Base-by-base conservation (phyloP, 495 filamentous ascomycete genomes). In the Aspergillus bridgeri region DNA sequence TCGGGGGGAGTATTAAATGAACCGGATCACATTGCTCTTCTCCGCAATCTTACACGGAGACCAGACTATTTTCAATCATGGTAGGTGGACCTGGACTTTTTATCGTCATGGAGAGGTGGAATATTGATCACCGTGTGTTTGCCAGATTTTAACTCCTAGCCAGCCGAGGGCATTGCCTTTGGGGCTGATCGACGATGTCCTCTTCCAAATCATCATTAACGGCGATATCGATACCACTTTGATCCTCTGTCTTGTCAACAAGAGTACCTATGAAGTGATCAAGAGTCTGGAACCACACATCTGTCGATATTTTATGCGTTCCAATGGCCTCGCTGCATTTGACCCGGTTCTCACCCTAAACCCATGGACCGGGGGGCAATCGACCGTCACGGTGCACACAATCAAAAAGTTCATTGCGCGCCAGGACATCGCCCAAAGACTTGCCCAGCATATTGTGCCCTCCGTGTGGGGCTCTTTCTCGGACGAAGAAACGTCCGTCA, bases 191-290 rank as follows among this genome's bases (percentile, higher is more conserved):
- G 58, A 64, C 42, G 68, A 71, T 58, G 61, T 71, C 17, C 68
- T 71, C 33, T 71, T 71, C 45, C 66, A 69, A 27, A 67, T 71
- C 51, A 66, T 71, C 50, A 67, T 62, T 58, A 56, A 62, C 52
- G 60, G 62, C 13, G 68, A 69, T 56, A 53, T 58, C 18, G 51
- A 48, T 19, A 60, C 58, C 1, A 46, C 67, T 8, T 53, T 65
- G 24, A 61, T 25, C 33, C 64, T 71, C 19, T 67, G 66, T 53
- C 60, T 58, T 8, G 48, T 71, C 9, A 71, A 71, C 54, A 61
- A 57, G 24, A 61, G 62, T 21, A 71, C 68, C 18, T 63, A 67
- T 48, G 62, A 67, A 20, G 62, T 62, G 7, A 66, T 71, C 56
- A 64, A 65, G 46, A 29, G 60, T 17, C 59, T 69, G 21, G 68